Evolutionary conservation across 106 monocot genomes (phyloP).

Genomic region (Ottelia alismoides): DNA sequence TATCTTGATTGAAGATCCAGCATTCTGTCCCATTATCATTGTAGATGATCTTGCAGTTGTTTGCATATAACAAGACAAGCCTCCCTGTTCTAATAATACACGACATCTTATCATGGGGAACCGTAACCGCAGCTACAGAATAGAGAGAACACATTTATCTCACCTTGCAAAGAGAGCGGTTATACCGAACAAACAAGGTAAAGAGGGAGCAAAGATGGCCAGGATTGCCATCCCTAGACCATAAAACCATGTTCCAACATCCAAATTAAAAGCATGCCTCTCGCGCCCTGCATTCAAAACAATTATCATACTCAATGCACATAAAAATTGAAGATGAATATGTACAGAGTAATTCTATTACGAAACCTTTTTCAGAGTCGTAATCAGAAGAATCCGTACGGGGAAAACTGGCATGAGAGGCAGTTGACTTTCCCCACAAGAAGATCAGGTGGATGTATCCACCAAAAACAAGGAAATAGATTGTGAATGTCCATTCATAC

Average conservation of each 20-base stretch:
- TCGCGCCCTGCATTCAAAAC: slow-evolving; percentile 42
- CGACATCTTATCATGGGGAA: too few relatives aligned
- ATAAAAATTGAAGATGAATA: not conserved
- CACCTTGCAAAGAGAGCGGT: slow-evolving; percentile 88
- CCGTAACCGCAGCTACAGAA: too few relatives aligned
- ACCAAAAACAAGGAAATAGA: slow-evolving; percentile 50
- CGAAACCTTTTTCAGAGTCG: slow-evolving; percentile 75
- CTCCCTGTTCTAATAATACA: too few relatives aligned
- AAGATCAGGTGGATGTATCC: slow-evolving; percentile 47
- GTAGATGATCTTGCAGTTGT: too few relatives aligned
- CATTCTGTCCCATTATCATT: too few relatives aligned
- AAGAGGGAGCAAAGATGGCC: slow-evolving; percentile 41
- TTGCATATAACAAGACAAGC: too few relatives aligned
- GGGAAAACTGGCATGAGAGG: slow-evolving; percentile 25
- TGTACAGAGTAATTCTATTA: slow-evolving; percentile 3
- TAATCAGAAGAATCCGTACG: slow-evolving; percentile 33
- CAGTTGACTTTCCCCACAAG: slow-evolving; percentile 55
- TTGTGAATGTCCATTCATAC: slow-evolving; percentile 77
- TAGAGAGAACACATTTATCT: too few relatives aligned
- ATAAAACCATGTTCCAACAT: slow-evolving; percentile 41
- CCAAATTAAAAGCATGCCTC: slow-evolving; percentile 33
- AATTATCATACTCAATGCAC: too few relatives aligned
- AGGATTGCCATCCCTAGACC: slow-evolving; percentile 62
- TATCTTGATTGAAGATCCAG: too few relatives aligned
- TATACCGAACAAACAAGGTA: slow-evolving; percentile 71